Evolutionary conservation across 257 asterid genomes (phyloP).

Genomic region (Striga asiatica): DNA sequence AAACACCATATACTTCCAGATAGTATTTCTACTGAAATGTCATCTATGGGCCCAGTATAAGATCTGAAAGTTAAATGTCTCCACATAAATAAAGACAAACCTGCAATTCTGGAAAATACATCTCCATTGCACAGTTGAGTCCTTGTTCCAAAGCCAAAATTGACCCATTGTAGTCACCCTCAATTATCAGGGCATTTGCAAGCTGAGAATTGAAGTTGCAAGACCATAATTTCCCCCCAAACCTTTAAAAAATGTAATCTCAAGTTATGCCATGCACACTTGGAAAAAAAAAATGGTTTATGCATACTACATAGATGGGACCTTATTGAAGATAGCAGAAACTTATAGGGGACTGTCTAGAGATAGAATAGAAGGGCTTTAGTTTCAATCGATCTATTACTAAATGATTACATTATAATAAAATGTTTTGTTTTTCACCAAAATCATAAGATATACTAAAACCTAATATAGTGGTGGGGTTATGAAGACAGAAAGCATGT

Average conservation of each 20-base stretch:
- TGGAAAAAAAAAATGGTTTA: conserved; percentile 9
- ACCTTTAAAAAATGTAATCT: conserved; percentile 40
- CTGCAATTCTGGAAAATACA: conserved; percentile 97
- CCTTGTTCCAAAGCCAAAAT: conserved; percentile 64
- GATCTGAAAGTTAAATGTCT: conserved; percentile 11
- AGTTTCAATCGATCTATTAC: too few relatives aligned
- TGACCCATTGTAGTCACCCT: conserved; percentile 81
- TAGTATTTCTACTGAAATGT: not conserved
- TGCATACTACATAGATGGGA: conserved; percentile 3
- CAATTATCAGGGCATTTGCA: conserved; percentile 82
- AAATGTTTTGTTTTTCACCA: not conserved
- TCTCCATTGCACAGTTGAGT: conserved; percentile 56
- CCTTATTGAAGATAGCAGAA: not conserved
- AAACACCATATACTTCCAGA: conserved; percentile 9
- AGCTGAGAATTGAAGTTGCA: conserved; percentile 96
- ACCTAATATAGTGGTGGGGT: not conserved
- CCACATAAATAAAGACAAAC: conserved; percentile 28
- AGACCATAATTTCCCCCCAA: conserved; percentile 78
- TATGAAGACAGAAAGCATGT: not conserved
- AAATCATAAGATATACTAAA: conserved; percentile 1
- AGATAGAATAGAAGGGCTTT: too few relatives aligned
- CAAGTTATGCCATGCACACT: conserved; percentile 10
- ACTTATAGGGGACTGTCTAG: not conserved
- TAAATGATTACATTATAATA: not conserved
- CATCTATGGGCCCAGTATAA: conserved; percentile 7